Conservation (phyloP, 495 filamentous ascomycete genomes). For the Tuber calosporum region DNA sequence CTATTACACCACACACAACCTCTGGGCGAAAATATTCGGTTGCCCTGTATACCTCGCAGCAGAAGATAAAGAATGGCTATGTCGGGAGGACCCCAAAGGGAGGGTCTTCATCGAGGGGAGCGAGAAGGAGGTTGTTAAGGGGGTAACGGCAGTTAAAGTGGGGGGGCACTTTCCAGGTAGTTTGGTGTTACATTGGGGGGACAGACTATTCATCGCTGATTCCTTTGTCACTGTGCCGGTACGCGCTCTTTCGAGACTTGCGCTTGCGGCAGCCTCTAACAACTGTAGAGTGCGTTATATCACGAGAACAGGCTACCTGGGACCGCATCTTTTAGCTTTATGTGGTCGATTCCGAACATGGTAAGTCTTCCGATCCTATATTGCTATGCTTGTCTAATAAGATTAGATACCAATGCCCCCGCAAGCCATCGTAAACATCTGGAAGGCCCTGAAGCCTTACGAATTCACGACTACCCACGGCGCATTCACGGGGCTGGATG, state of each 20-base stretch:
- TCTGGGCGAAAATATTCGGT: conserved; percentile 58
- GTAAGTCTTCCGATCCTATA: not conserved
- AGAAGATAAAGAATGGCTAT: conserved; percentile 60
- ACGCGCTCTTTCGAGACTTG: conserved; percentile 35
- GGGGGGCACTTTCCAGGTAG: conserved; percentile 72
- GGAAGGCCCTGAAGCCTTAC: conserved; percentile 49
- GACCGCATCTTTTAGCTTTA: conserved; percentile 61
- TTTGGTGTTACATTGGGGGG: conserved; percentile 54
- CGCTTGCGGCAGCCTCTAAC: conserved; percentile 17
- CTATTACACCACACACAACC: conserved; percentile 63
- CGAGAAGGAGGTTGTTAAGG: conserved; percentile 45
- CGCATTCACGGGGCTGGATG: conserved; percentile 56
- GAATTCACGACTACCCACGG: conserved; percentile 61
- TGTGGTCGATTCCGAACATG: conserved; percentile 76
- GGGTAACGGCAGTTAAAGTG: conserved; percentile 57
- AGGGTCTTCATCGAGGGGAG: conserved; percentile 47
- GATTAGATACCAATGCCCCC: conserved; percentile 56
- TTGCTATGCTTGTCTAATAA: conserved; percentile 1
- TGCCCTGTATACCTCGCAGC: conserved; percentile 57
- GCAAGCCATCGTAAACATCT: conserved; percentile 51
- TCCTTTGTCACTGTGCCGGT: conserved; percentile 60
- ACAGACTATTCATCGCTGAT: conserved; percentile 61
- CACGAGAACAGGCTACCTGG: conserved; percentile 49
- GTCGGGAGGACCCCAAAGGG: conserved; percentile 41
- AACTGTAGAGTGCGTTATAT: conserved; percentile 40